Percentiles rank a stretch among this genome's conserved stretches.
Conservation (phyloP, 176 grass and related monocot species). For the Zea mays region DNA sequence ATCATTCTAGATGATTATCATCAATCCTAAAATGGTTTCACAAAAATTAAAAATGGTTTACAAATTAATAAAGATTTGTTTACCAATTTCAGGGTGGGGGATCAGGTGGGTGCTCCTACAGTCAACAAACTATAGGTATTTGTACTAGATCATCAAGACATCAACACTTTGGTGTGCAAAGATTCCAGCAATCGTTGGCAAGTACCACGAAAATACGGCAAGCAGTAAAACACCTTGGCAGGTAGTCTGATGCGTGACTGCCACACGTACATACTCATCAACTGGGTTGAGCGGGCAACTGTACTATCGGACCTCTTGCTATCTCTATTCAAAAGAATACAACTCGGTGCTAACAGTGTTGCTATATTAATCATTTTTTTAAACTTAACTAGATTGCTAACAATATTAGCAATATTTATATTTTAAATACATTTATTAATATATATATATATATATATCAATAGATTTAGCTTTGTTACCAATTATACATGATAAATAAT, state of each 20-base stretch:
- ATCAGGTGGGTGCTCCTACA: background rate
- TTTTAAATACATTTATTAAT: no score
- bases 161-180: background rate
- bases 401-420: no score
- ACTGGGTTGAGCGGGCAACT: background rate
- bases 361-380: no score
- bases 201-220: background rate
- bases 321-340: background rate
- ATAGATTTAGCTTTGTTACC: no score
- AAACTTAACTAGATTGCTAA: no score
- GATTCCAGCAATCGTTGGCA: background rate
- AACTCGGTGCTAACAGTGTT: background rate
- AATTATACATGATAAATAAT: no score
- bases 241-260: background rate
- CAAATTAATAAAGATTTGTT: no score
- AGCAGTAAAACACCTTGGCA: background rate
- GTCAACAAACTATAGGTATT: background rate
- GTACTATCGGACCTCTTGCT: background rate
- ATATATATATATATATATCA: no score
- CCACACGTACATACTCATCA: background rate
- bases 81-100: no score
- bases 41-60: no score
- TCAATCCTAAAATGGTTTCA: no score
- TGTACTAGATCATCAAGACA: background rate
- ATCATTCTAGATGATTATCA: no score